Evolutionary conservation across 2,329 filamentous ascomycete genomes (phyloP), one percentile per base, ranked within the genome.

Genomic region (Aureobasidium sp.): DNA sequence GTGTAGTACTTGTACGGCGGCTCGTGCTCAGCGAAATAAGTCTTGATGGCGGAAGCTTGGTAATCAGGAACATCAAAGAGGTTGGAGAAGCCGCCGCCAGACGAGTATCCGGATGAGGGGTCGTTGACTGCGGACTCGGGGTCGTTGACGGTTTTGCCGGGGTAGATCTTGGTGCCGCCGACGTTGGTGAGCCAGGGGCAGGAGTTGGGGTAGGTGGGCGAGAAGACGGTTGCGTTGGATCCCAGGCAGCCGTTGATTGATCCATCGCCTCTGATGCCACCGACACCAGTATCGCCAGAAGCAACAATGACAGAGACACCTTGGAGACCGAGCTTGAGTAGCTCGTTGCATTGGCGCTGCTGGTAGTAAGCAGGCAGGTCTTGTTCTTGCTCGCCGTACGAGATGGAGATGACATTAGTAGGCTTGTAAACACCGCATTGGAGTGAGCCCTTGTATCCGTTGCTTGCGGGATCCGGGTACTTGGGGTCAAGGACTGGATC

Each of bases 361-460:
- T 83, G 80, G 71, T 87, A 87, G 64, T 72, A 74, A 5, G 76
- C 71, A 0, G 83, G 82, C 22, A 85, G 74, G 25, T 80, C 79
- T 5, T 73, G 71, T 70, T 86, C 83, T 47, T 79, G 76, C 47
- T 80, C 81, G 58, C 82, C 82, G 69, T 86, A 87, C 3, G 81
- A 84, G 68, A 86, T 81, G 41, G 80, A 82, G 65, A 86, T 78
- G 7, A 84, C 82, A 64, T 84, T 82, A 11, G 82, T 81, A 2
- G 82, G 80, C 66, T 78, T 73, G 70, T 77, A 81, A 15, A 73
- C 72, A 5, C 77, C 78, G 53, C 78, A 78, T 42, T 76, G 72
- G 5, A 74, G 65, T 1, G 67, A 64, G n/a, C 79, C 79, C 55
- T 62, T 55, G 62, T 67, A 64, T 31, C 61, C 65, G 12, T 52